Evolutionary conservation across 768 basidiomycete genomes (phyloP), one percentile per base, ranked within the genome.

Genomic region (Phaeotremella fagi): DNA sequence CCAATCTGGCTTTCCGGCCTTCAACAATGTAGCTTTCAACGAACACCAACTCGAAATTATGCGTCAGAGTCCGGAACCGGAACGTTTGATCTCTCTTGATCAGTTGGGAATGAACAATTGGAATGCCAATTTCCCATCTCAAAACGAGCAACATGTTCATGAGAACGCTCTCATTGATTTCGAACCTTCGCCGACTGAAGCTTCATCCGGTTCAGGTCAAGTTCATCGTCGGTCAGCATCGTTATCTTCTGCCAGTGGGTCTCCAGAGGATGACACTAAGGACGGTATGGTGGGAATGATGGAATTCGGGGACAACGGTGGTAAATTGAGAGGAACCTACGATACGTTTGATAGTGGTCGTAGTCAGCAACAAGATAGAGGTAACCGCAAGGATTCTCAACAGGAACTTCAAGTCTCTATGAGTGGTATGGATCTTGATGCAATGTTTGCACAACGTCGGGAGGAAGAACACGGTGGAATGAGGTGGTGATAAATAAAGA

Each of bases 51-150:
- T 68, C 4, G 60, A 64, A 27, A 47, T 54, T 25, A 64, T 64
- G 57, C 52, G 50, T 35, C 60, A 60, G 6, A 60, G 57, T n/a
- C 66, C 66, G 0, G 66, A 68, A 31, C 63, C 63, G 6, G 62
- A 68, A 20, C 42, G 50, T 20, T 36, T 20, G 20, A 50, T 55
- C 45, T 55, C 53, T 7, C 48, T 55, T 24, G 50, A 55, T 23
- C 41, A 44, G 29, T 15, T 45, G 14, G 42, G 46, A 14, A 20
- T 51, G n/a, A 45, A 55, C 44, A 35, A 37, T 42, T 27, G 35
- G 28, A 33, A 16, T 42, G 22, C 18, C 22, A 52, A 56, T 31
- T 23, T 22, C 20, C 45, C 36, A 12, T 18, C 31, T 24, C 46
- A 50, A n/a, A 52, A 49, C 33, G n/a, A n/a, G n/a, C n/a, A n/a